Evolutionary conservation across 257 asterid species (phyloP).

Genomic region (Nicotiana tabacum): DNA sequence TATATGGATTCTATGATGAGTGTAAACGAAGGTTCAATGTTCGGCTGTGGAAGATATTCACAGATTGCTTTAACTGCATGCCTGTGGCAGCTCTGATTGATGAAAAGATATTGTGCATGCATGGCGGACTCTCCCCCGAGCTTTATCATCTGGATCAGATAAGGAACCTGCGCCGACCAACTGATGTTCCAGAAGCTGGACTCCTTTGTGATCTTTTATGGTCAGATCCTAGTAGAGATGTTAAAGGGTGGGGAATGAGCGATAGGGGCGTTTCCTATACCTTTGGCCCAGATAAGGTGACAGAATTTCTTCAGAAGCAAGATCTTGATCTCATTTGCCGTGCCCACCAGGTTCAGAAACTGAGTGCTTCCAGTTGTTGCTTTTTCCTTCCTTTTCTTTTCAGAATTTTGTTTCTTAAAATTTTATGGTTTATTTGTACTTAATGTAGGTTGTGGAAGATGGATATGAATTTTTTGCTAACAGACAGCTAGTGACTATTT

Average conservation of each 20-base stretch:
- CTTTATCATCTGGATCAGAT: slow-evolving; percentile 60
- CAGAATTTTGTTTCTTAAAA: background rate
- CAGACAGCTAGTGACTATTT: slow-evolving; percentile 71
- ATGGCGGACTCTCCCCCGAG: slow-evolving; percentile 80
- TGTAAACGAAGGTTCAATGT: slow-evolving; percentile 69
- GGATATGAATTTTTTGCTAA: slow-evolving; percentile 87
- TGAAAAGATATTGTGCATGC: slow-evolving; percentile 80
- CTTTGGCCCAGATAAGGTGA: slow-evolving; percentile 59
- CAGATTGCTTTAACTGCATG: slow-evolving; percentile 70
- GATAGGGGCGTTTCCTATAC: slow-evolving; percentile 82
- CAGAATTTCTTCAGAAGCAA: slow-evolving; percentile 61
- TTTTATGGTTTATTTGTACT: background rate
- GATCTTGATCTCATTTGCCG: slow-evolving; percentile 81
- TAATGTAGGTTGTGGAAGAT: slow-evolving; percentile 65
- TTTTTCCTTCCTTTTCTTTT: background rate
- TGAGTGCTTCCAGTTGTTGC: background rate
- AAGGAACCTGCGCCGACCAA: slow-evolving; percentile 59
- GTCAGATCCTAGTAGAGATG: slow-evolving; percentile 77
- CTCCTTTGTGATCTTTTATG: slow-evolving; percentile 69
- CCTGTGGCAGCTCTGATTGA: slow-evolving; percentile 76
- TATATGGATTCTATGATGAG: slow-evolving; percentile 75
- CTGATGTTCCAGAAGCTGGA: slow-evolving; percentile 72
- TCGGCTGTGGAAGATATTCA: slow-evolving; percentile 65
- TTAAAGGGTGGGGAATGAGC: slow-evolving; percentile 70
- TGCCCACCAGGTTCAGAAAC: slow-evolving; percentile 61